A percentile compares a stretch with the other conserved stretches of the same genome.
Conservation (phyloP, 2,329 filamentous ascomycete genomes). For the Myriosclerotinia curreyana region DNA sequence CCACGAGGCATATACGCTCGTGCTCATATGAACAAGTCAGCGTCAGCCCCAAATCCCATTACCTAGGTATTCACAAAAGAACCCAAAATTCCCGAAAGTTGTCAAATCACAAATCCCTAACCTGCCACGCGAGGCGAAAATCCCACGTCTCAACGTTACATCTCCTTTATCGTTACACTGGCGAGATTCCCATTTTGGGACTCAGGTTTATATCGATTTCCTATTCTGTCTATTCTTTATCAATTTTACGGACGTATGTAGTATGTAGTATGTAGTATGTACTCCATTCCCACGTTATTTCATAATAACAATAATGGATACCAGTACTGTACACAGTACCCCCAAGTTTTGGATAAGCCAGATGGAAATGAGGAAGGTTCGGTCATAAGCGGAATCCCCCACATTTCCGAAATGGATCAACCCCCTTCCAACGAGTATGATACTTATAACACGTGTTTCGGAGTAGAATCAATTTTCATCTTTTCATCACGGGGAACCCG, state of each 20-base stretch:
- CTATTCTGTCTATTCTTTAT: not conserved
- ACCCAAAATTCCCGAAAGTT: not conserved
- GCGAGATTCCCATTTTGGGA: not conserved
- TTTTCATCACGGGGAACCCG: too few species aligned
- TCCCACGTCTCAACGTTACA: not conserved
- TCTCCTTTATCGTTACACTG: not conserved
- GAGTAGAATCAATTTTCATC: too few species aligned
- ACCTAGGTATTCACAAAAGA: too few species aligned
- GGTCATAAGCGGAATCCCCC: not conserved
- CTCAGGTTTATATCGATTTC: not conserved
- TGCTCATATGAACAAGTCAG: not conserved
- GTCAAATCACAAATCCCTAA: not conserved
- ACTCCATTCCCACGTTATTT: constrained; percentile 12
- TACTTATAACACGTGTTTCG: too few species aligned
- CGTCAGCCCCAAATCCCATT: not conserved
- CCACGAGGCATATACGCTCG: not conserved
- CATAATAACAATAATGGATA: not conserved
- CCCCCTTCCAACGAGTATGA: not conserved
- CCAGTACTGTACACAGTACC: too few species aligned
- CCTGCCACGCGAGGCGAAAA: constrained; percentile 1
- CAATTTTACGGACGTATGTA: not conserved
- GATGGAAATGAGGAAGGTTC: not conserved
- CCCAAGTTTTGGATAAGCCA: not conserved
- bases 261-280: not conserved
- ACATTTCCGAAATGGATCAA: not conserved